A percentile compares a stretch with the other conserved stretches of the same genome.
phyloP scores from a whole-genome alignment of 2,329 filamentous ascomycete species.

The Aspergillus sp. region DNA sequence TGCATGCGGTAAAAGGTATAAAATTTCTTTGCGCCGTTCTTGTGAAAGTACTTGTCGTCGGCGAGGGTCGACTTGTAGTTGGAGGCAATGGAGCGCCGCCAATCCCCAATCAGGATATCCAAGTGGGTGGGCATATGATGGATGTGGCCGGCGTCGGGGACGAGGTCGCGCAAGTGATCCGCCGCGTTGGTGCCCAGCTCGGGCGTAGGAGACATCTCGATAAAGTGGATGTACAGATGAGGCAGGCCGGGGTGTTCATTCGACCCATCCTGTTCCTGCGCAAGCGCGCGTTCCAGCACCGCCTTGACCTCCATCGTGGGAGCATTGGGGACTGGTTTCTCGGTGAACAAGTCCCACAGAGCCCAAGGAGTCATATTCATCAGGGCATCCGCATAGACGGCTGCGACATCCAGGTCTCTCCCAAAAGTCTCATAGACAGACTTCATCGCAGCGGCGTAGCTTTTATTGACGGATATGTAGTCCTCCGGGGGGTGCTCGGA shows the following conservation, averaged over 20 bases:
- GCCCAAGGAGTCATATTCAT: slow-evolving; percentile 65
- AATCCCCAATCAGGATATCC: slow-evolving; percentile 69
- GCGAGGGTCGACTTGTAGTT: slow-evolving; percentile 64
- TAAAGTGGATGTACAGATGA: slow-evolving; percentile 72
- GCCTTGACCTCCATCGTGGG: slow-evolving; percentile 56
- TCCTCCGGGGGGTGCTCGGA: slow-evolving; percentile 46
- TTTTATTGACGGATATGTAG: slow-evolving; percentile 52
- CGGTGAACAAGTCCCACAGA: slow-evolving; percentile 60
- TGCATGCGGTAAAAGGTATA: slow-evolving; percentile 72
- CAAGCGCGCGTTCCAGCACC: slow-evolving; percentile 58
- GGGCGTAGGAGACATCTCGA: slow-evolving; percentile 69
- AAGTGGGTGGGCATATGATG: slow-evolving; percentile 74
- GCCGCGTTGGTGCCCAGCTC: slow-evolving; percentile 60
- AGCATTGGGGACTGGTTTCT: slow-evolving; percentile 52
- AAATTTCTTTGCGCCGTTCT: slow-evolving; percentile 62
- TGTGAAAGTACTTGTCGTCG: slow-evolving; percentile 62
- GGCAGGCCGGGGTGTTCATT: slow-evolving; percentile 64
- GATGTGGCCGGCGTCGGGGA: slow-evolving; percentile 66
- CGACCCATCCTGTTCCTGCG: slow-evolving; percentile 44
- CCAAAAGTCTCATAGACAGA: slow-evolving; percentile 50
- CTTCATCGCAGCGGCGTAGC: slow-evolving; percentile 61
- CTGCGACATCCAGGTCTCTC: slow-evolving; percentile 58
- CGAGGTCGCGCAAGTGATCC: slow-evolving; percentile 66
- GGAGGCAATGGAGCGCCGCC: slow-evolving; percentile 60
- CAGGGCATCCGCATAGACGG: slow-evolving; percentile 61